Evolutionary conservation across 352 stramenopile species (phyloP).

Genomic region (Phytophthora europaea): DNA sequence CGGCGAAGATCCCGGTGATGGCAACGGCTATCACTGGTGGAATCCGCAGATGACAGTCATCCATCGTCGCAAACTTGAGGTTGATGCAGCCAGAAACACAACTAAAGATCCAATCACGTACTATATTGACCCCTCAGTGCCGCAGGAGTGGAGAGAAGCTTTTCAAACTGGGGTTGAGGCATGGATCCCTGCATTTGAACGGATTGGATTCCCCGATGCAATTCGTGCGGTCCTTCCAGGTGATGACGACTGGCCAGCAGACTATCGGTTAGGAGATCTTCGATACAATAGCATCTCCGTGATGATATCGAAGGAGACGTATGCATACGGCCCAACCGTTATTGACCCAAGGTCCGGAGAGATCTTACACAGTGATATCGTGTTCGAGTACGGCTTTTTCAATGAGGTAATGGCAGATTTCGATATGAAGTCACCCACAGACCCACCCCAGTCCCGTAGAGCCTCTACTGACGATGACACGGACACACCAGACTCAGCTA

Average conservation of each 20-base stretch:
- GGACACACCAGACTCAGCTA: not conserved
- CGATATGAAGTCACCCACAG: conserved; percentile 52
- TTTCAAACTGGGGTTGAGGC: conserved; percentile 75
- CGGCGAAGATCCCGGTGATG: conserved; percentile 38
- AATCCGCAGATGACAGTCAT: conserved; percentile 72
- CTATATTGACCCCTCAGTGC: conserved; percentile 89
- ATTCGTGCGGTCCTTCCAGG: conserved; percentile 75
- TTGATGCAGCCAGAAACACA: conserved; percentile 42
- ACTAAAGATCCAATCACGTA: conserved; percentile 74
- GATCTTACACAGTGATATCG: conserved; percentile 90
- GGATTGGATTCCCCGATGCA: conserved; percentile 73
- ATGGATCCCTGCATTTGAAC: conserved; percentile 86
- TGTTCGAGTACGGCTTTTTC: conserved; percentile 91
- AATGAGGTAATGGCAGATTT: conserved; percentile 71
- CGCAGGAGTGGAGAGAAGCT: conserved; percentile 63
- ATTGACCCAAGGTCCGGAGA: conserved; percentile 85
- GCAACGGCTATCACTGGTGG: conserved; percentile 60
- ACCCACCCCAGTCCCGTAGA: conserved; percentile 28
- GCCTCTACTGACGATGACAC: not conserved
- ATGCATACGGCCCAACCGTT: conserved; percentile 72
- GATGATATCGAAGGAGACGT: conserved; percentile 85
- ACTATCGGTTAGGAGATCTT: conserved; percentile 88
- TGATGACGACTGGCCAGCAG: conserved; percentile 76
- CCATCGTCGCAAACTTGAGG: conserved; percentile 74
- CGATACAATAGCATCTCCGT: conserved; percentile 90